Evolutionary conservation across 306 rosid species (phyloP).

Genomic region (Cicer chorassanicum): DNA sequence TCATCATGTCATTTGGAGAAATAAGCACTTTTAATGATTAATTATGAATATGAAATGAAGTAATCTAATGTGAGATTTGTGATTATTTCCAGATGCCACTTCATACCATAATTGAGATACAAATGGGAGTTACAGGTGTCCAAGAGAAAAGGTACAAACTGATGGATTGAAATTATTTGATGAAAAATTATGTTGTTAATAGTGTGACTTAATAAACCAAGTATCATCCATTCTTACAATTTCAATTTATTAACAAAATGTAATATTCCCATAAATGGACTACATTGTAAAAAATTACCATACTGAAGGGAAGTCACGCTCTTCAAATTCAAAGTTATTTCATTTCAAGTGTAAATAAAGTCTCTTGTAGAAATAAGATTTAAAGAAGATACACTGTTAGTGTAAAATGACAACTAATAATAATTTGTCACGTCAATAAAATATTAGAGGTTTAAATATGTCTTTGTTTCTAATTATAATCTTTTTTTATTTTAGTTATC

Average conservation of each 20-base stretch:
- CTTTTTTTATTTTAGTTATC: too few relatives aligned
- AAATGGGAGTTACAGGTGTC: slow-evolving; percentile 98
- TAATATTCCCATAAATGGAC: slow-evolving; percentile 47
- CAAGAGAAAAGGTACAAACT: slow-evolving; percentile 97
- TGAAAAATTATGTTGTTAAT: slow-evolving; percentile 36
- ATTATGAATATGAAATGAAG: slow-evolving; percentile 15
- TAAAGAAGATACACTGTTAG: too few relatives aligned
- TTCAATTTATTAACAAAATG: slow-evolving; percentile 52
- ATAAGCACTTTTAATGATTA: slow-evolving; percentile 14
- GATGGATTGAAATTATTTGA: slow-evolving; percentile 66
- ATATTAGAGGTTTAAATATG: too few relatives aligned
- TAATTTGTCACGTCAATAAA: too few relatives aligned
- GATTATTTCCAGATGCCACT: slow-evolving; percentile 78
- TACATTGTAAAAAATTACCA: slow-evolving; percentile 43
- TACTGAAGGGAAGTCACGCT: slow-evolving; percentile 31
- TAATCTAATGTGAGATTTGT: slow-evolving; percentile 36
- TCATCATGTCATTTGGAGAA: neutral
- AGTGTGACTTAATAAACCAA: slow-evolving; percentile 39
- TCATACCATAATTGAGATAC: slow-evolving; percentile 96
- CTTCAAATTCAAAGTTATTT: slow-evolving; percentile 44
- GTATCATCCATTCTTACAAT: slow-evolving; percentile 51
- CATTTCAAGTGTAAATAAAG: slow-evolving; percentile 38
- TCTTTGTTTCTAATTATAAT: too few relatives aligned
- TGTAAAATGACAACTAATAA: too few relatives aligned
- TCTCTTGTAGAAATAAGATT: slow-evolving; percentile 8